A percentile compares a stretch with the other conserved stretches of the same genome.
Evolutionary conservation across 2,329 filamentous ascomycete genomes (phyloP).

Genomic region (Pseudovirgaria hyperparasitica): DNA sequence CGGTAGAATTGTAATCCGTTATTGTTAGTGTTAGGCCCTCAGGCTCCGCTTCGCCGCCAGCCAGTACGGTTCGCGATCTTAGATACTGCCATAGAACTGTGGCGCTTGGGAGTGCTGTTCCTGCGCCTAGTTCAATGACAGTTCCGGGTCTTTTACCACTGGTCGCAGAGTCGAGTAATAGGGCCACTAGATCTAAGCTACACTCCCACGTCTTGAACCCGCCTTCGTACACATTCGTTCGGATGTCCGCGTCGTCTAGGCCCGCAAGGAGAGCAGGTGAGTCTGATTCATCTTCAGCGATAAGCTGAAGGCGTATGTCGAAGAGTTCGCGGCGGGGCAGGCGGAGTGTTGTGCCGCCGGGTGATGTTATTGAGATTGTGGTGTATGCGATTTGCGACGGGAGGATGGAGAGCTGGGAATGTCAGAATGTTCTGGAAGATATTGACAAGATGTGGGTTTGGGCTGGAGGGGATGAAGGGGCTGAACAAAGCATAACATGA

Average conservation of each 20-base stretch:
- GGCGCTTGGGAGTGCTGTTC: too few relatives aligned
- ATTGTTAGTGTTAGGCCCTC: too few relatives aligned
- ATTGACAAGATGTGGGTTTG: constrained; percentile 5
- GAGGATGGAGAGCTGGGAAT: constrained; percentile 39
- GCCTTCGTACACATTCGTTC: constrained; percentile 72
- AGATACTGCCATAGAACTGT: too few relatives aligned
- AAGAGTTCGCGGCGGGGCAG: constrained; percentile 67
- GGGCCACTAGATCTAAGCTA: constrained; percentile 64
- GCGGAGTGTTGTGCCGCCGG: constrained; percentile 38
- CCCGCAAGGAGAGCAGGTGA: constrained; percentile 31
- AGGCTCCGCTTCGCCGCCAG: too few relatives aligned
- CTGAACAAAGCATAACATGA: constrained; percentile 1
- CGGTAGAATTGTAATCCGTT: constrained; percentile 69
- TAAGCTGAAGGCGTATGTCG: constrained; percentile 69
- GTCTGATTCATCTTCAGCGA: constrained; percentile 48
- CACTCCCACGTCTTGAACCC: constrained; percentile 89
- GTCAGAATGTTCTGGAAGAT: too few relatives aligned
- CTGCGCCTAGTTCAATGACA: too few relatives aligned
- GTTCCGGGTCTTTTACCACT: too few relatives aligned
- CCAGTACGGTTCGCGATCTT: too few relatives aligned
- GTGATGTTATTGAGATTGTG: constrained; percentile 46
- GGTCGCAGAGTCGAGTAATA: constrained; percentile 39
- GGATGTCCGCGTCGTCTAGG: constrained; percentile 59
- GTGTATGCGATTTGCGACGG: constrained; percentile 65
- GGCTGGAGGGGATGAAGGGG: constrained; percentile 1